Base-by-base conservation (phyloP, 2,329 filamentous ascomycete species). In the Rhynchosporium graminicola region DNA sequence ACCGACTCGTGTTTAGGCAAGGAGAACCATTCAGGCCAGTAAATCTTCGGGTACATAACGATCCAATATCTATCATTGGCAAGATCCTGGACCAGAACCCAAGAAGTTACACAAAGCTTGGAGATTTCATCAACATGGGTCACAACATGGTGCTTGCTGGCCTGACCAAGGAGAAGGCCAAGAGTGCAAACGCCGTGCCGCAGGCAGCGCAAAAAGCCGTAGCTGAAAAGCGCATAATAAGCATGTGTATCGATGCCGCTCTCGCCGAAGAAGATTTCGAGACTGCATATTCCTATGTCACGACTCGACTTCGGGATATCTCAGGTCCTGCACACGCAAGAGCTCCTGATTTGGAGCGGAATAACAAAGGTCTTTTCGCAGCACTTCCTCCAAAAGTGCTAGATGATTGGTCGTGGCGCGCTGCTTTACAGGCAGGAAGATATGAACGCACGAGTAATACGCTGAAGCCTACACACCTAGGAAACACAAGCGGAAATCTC, bases 251-350 rank as follows among this genome's bases (percentile, higher is more conserved):
- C 46, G 87, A 92, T 72, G 87, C 89, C 13, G 89, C 91, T 12
- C 80, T 95, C 0, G 80, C 81, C 9, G 90, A 93, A 72, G 87
- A 92, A 66, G 91, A 87, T 72, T 95, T 95, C 65, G 91, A 96
- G 73, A 95, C 91, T 0, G 91, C 91, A 10, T 95, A 94, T 74
- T 93, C 90, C 0, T 94, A 91, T 71, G 87, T 93, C 1, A 83
- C 91, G 52, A 92, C 87, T 71, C 84, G 88, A 28, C 79, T 95
- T 0, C 80, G 81, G 7, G 73, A 76, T 8, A 71, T 76, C 33
- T 69, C 72, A 68, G 68, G 73, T 70, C 65, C 68, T 59, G 63
- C 72, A 15, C 69, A 68, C 58, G 65, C 48, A 46, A 62, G 66
- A 9, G 60, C 59, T 28, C 63, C 64, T 13, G 63, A 71, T 9